Conservation (phyloP, 164 flowering plant genomes). For the Cinnamomum chago region DNA sequence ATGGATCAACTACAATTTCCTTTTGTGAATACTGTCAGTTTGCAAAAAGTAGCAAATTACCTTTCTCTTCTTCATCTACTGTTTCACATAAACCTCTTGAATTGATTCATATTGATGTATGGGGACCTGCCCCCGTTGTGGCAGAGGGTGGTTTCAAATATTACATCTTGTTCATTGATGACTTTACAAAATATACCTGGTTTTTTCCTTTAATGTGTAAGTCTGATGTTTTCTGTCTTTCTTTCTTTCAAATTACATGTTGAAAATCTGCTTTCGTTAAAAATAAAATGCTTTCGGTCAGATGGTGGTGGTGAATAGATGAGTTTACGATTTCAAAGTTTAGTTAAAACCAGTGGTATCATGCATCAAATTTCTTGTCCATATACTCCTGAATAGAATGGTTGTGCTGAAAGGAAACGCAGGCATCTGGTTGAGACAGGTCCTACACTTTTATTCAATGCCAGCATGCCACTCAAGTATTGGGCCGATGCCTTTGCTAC, state of each 20-base stretch:
- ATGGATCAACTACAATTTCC: neutral
- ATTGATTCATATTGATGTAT: too few relatives aligned
- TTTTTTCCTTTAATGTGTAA: neutral
- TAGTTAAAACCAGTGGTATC: neutral
- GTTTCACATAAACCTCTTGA: neutral
- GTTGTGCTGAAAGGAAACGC: too few relatives aligned
- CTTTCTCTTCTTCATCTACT: neutral
- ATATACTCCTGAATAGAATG: neutral
- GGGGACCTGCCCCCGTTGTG: neutral
- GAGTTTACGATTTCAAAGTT: neutral
- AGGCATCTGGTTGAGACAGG: neutral
- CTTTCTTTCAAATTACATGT: neutral
- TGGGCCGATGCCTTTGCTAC: neutral
- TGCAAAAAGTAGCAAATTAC: neutral
- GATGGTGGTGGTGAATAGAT: constrained; percentile 1
- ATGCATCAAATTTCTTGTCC: neutral
- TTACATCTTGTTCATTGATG: neutral
- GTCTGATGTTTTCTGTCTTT: neutral
- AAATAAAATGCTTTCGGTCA: neutral
- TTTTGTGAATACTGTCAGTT: neutral
- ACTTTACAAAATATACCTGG: neutral
- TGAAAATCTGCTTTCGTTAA: neutral
- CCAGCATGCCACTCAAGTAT: neutral
- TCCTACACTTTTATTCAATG: neutral
- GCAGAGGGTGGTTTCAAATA: neutral